These are phyloP conservation scores for Penicillium samsonianum DNA, from an alignment of 495 filamentous ascomycete species.

Conservation along the genomic window DNA sequence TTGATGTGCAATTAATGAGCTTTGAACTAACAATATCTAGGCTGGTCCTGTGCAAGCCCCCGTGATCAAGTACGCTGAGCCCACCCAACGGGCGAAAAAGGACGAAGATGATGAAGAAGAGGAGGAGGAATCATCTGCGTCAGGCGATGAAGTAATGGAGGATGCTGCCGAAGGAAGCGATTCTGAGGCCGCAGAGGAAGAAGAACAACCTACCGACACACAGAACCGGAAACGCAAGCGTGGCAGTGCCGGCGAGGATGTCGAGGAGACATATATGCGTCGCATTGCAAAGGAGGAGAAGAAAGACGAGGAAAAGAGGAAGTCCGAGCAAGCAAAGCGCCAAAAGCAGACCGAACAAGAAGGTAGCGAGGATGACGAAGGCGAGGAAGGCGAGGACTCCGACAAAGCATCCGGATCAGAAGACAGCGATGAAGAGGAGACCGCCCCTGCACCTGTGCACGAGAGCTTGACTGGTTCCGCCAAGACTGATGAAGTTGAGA, in stretches of 20 bases:
- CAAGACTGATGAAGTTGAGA: slow-evolving; percentile 65
- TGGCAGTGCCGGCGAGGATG: slow-evolving; percentile 65
- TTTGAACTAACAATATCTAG: slow-evolving; percentile 41
- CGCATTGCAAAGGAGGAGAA: slow-evolving; percentile 63
- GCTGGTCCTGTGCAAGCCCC: slow-evolving; percentile 67
- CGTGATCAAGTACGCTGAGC: slow-evolving; percentile 47
- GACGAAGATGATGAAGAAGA: slow-evolving; percentile 40
- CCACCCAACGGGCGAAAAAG: slow-evolving; percentile 26
- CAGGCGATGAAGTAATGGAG: slow-evolving; percentile 47
- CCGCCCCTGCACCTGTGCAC: slow-evolving; percentile 51
- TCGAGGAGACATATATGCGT: slow-evolving; percentile 81
- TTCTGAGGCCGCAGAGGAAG: slow-evolving; percentile 35
- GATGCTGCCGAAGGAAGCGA: slow-evolving; percentile 44
- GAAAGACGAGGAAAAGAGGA: slow-evolving; percentile 48
- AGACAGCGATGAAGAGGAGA: slow-evolving; percentile 21
- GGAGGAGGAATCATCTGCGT: slow-evolving; percentile 43
- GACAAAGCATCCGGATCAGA: slow-evolving; percentile 28
- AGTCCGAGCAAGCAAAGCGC: slow-evolving; percentile 29
- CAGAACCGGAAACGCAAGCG: slow-evolving; percentile 77
- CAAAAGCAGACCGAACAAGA: slow-evolving; percentile 22
- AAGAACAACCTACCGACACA: slow-evolving; percentile 40
- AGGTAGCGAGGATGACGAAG: slow-evolving; percentile 17
- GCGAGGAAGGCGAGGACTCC: slow-evolving; percentile 22
- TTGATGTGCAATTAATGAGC: slow-evolving; percentile 18
- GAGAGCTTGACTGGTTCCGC: slow-evolving; percentile 50